Base-by-base conservation (phyloP, 768 basidiomycete genomes). In the Lactifluus rugatus region DNA sequence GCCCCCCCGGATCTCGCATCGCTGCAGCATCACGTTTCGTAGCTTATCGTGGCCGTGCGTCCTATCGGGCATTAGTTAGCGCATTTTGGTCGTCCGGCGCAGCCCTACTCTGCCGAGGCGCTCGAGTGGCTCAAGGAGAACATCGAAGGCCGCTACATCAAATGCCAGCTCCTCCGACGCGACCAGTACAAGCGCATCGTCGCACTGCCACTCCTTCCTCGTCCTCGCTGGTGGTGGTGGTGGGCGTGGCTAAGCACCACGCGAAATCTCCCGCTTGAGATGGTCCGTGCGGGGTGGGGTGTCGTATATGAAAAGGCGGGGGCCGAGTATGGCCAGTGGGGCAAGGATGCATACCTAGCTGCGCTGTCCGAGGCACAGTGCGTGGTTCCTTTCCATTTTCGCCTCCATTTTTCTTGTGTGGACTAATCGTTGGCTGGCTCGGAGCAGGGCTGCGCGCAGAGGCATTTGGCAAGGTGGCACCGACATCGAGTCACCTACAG, bases 141-240 rank as follows among this genome's bases (percentile, higher is more conserved):
- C 11, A 73, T 91, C 17, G 71, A 76, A 1, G 81, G 84, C 0
- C 81, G 78, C 62, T 75, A 70, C 0, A 74, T 96, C 1, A 82
- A 81, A 51, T 87, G 88, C 63, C 87, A 91, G 63, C 67, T 93
- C 8, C 60, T 89, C 42, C 75, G 80, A 7, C 82, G 81, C 46
- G 94, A 97, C 67, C 93, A 93, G 63, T 96, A 95, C 68, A 73
- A 75, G 4, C 85, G 94, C 17, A 77, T 90, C 19, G 94, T 93
- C 5, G 80, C 85, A 3, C 74, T 83, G 10, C 84, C 86, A 3
- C 71, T 80, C 61, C 66, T 80, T 26, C 66, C 78, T n/a, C 77
- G 81, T 7, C 67, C 76, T 36, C 66, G 86, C 5, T 87, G 8
- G 87, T 84, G 0, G 72, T 73, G 11, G 73, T 83, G 32, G 69